These are phyloP conservation scores for Irpex rosettiformis DNA, from an alignment of 1,284 basidiomycete genomes.

Conservation along the genomic window DNA sequence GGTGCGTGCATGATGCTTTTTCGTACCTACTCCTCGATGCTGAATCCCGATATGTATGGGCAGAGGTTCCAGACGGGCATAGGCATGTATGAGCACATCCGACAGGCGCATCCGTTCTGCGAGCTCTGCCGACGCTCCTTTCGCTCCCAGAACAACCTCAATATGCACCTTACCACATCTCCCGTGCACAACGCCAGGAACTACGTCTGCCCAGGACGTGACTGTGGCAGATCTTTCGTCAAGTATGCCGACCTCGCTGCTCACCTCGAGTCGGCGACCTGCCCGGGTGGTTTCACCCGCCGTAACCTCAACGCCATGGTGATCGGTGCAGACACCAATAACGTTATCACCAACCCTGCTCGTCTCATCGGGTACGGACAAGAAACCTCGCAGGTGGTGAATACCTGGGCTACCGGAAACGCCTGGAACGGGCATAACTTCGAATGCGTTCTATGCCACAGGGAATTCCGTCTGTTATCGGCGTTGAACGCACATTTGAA, in stretches of 20 bases:
- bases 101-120: slow-evolving; percentile 25
- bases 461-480: slow-evolving; percentile 21
- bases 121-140: slow-evolving; percentile 26
- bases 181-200: slow-evolving; percentile 21
- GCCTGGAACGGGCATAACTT: slow-evolving; percentile 34
- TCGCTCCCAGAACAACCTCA: slow-evolving; percentile 22
- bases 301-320: slow-evolving; percentile 23
- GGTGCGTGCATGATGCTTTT: slow-evolving; percentile 9
- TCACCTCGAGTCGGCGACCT: slow-evolving; percentile 30
- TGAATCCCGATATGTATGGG: background rate
- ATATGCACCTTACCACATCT: slow-evolving; percentile 24
- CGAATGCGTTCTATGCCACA: slow-evolving; percentile 38
- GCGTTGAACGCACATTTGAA: slow-evolving; percentile 28
- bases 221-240: slow-evolving; percentile 26
- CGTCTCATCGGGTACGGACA: slow-evolving; percentile 23
- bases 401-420: slow-evolving; percentile 27
- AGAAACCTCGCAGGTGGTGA: background rate
- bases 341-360: slow-evolving; percentile 29
- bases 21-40: background rate
- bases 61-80: slow-evolving; percentile 15
- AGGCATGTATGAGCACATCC: slow-evolving; percentile 23
- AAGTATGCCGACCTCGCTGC: slow-evolving; percentile 27
- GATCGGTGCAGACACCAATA: slow-evolving; percentile 21
- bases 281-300: slow-evolving; percentile 29
- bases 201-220: slow-evolving; percentile 23